These are phyloP conservation scores for Oryza glaberrima DNA, from an alignment of 176 grass and related monocot genomes.

Conservation along the genomic window DNA sequence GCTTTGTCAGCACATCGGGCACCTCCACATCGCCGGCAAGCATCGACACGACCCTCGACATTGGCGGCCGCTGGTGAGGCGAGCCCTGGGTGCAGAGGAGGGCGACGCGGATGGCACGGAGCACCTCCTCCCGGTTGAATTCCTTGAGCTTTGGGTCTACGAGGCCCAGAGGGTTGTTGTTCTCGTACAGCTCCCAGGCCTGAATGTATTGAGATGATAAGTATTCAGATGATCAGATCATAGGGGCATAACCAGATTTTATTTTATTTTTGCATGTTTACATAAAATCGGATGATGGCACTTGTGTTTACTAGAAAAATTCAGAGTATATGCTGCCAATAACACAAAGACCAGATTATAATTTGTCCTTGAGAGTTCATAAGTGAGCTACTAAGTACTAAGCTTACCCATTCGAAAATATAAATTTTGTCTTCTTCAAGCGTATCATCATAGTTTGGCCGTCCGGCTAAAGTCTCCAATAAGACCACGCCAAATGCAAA, in stretches of 20 bases:
- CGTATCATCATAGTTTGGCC: constrained; percentile 55
- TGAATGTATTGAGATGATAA: constrained; percentile 29
- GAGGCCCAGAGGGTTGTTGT: constrained; percentile 51
- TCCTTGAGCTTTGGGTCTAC: constrained; percentile 53
- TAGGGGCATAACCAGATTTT: not conserved
- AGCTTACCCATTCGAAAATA: constrained; percentile 89
- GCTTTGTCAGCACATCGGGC: constrained; percentile 46
- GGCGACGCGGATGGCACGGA: constrained; percentile 61
- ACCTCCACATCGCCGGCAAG: constrained; percentile 52
- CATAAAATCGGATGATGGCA: not conserved
- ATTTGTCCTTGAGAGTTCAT: not conserved
- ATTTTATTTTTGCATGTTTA: not conserved
- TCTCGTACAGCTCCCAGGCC: constrained; percentile 76
- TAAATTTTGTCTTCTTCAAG: constrained; percentile 59
- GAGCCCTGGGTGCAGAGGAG: constrained; percentile 78
- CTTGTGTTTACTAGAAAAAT: not conserved
- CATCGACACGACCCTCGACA: constrained; percentile 76
- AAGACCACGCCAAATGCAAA: constrained; percentile 76
- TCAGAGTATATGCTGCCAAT: not conserved
- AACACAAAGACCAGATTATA: not conserved
- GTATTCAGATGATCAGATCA: not conserved
- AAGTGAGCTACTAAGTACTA: constrained; percentile 19
- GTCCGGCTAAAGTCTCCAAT: constrained; percentile 70
- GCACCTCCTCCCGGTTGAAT: constrained; percentile 47
- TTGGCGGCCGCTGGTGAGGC: constrained; percentile 59